Base-by-base conservation (phyloP, 176 grass and related monocot species). In the Aegilops longissima region DNA sequence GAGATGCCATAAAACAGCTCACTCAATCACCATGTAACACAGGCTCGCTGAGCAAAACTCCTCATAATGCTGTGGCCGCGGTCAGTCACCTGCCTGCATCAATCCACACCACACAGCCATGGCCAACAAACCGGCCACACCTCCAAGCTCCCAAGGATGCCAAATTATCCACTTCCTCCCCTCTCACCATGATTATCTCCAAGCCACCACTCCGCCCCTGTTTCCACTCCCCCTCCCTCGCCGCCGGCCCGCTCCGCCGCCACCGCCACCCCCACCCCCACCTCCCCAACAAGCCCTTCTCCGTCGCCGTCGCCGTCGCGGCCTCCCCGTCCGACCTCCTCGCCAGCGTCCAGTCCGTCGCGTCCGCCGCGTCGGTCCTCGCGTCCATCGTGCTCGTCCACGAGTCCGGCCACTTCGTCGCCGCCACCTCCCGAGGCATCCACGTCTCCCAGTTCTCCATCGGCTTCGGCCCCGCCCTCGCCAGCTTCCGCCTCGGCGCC, bases 361-460 rank as follows among this genome's bases (percentile, higher is more conserved):
- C 88, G 25, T 84, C 95, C 66, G 97, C 94, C 10, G 88, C 94
- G 13, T 96, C 97, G 29, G 94, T 99, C 4, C 94, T 99, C 14
- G 94, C 94, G 12, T 87, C 92, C 71, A 96, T 99, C 83, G 91
- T 99, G 66, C 85, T 96, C 10, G 94, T 96, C 49, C 97, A 99
- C 84, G 94, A 99, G 82, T 91, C 85, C 2, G 97, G 94, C 31
- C 97, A 99, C 85, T 99, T 99, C 88, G 23, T 93, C 14, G 97
- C 97, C 9, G 97, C 94, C 0, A 84, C 85, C 30, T 88, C 93
- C 25, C 94, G 93, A 5, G 97, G 94, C 64, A 99, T 99, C 80
- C 93, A 90, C 79, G 92, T 99, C 66, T 96, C 94, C 76, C 88
- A 99, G 88, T 99, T 99, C 80, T 91, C 97, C 34, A 59, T 99